phyloP scores from a whole-genome alignment of 2,329 filamentous ascomycete genomes.

The Penicillium verrucosum region DNA sequence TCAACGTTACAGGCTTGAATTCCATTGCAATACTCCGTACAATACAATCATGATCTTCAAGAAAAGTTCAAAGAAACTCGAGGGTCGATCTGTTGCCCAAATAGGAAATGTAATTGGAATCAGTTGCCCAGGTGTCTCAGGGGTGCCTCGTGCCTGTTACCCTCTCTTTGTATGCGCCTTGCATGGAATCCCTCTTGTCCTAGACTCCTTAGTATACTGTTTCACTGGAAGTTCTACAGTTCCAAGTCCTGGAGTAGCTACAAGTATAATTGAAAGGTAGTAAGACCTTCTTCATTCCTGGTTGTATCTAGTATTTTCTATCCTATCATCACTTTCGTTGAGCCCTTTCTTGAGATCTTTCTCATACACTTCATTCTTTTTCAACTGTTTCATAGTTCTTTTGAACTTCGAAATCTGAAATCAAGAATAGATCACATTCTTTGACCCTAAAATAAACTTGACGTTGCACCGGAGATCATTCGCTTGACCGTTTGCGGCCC shows the following conservation, averaged over 20 bases:
- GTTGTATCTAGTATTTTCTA: neutral
- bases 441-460: conserved; percentile 4
- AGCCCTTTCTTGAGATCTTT: neutral
- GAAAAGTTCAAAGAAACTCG: neutral
- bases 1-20: too few relatives aligned
- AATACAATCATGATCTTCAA: conserved; percentile 8
- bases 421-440: conserved; percentile 4
- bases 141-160: conserved; percentile 17
- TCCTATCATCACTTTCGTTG: conserved; percentile 2
- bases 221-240: conserved; percentile 14
- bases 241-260: neutral
- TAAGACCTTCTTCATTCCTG: conserved; percentile 2
- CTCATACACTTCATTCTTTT: neutral
- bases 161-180: conserved; percentile 3
- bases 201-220: conserved; percentile 9
- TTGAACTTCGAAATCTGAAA: neutral
- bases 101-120: conserved; percentile 16
- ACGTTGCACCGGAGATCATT: conserved; percentile 16
- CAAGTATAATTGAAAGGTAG: conserved; percentile 17
- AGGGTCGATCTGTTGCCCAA: conserved; percentile 2
- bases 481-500: conserved; percentile 27
- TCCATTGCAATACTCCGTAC: neutral
- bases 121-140: conserved; percentile 12
- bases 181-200: conserved; percentile 7
- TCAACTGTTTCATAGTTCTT: neutral